A percentile compares a stretch with the other conserved stretches of the same genome.
These are phyloP conservation scores for Nicotiana rustica DNA, from an alignment of 305 asterid genomes.

Conservation along the genomic window DNA sequence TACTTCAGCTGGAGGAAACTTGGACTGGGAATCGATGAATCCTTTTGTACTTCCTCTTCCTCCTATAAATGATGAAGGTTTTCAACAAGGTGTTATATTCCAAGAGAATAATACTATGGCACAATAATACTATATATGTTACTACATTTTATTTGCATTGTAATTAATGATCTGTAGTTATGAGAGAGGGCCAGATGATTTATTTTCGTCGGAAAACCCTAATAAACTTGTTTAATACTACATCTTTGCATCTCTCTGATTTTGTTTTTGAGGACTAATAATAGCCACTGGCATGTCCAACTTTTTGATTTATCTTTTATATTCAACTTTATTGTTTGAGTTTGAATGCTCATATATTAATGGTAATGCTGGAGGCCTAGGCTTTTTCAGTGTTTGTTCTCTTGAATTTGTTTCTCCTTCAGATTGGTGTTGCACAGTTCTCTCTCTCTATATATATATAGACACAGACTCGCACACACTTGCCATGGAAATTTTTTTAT, in stretches of 20 bases:
- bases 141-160: constrained; percentile 36
- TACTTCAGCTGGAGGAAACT: constrained; percentile 34
- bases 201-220: constrained; percentile 41
- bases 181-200: constrained; percentile 33
- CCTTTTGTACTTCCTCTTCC: constrained; percentile 50
- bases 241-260: constrained; percentile 3
- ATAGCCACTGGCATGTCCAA: not conserved
- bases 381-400: not conserved
- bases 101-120: constrained; percentile 9
- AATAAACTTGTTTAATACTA: constrained; percentile 34
- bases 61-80: constrained; percentile 40
- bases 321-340: not conserved
- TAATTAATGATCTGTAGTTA: constrained; percentile 38
- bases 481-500: too few relatives aligned
- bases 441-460: not conserved
- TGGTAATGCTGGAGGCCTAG: not conserved
- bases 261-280: not conserved
- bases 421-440: not conserved
- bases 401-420: constrained; percentile 18
- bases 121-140: constrained; percentile 33
- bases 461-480: not conserved
- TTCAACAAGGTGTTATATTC: constrained; percentile 33
- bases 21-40: constrained; percentile 63
- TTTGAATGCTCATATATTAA: not conserved
- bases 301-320: too few relatives aligned